Evolutionary conservation across 495 filamentous ascomycete species (phyloP).

Genomic region (Parathielavia appendiculata): DNA sequence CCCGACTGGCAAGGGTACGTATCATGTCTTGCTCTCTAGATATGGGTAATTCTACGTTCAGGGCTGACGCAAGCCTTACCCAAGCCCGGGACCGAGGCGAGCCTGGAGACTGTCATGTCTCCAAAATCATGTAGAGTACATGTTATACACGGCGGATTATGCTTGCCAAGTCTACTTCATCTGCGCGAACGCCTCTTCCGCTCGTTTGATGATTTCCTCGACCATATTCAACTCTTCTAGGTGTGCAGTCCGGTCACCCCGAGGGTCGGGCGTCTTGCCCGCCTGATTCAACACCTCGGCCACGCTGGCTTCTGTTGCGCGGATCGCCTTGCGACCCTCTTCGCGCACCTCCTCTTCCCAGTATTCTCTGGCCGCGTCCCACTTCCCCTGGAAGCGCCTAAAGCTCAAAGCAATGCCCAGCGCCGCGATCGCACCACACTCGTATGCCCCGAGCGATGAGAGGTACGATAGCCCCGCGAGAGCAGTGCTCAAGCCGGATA

Average conservation of each 20-base stretch:
- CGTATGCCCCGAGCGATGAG: conserved; percentile 57
- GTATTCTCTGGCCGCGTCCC: conserved; percentile 62
- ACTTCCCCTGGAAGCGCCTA: conserved; percentile 68
- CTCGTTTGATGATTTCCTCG: conserved; percentile 49
- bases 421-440: conserved; percentile 73
- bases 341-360: conserved; percentile 79
- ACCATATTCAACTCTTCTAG: conserved; percentile 46
- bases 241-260: conserved; percentile 31
- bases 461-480: conserved; percentile 67
- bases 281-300: conserved; percentile 50
- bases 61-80: conserved; percentile 13
- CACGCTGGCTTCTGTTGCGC: conserved; percentile 61
- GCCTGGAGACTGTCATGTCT: conserved; percentile 2
- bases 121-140: conserved; percentile 27
- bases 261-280: conserved; percentile 21
- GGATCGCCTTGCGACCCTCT: conserved; percentile 68
- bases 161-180: conserved; percentile 22
- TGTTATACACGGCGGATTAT: conserved; percentile 14
- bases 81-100: conserved; percentile 1
- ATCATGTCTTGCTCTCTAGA: conserved; percentile 10
- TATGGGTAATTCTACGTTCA: conserved; percentile 9
- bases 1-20: conserved; percentile 13
- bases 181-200: conserved; percentile 28
- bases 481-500: conserved; percentile 55
- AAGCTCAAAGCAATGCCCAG: conserved; percentile 70